Conservation (phyloP, 2,329 filamentous ascomycete species). For the Aspergillus japonicus region DNA sequence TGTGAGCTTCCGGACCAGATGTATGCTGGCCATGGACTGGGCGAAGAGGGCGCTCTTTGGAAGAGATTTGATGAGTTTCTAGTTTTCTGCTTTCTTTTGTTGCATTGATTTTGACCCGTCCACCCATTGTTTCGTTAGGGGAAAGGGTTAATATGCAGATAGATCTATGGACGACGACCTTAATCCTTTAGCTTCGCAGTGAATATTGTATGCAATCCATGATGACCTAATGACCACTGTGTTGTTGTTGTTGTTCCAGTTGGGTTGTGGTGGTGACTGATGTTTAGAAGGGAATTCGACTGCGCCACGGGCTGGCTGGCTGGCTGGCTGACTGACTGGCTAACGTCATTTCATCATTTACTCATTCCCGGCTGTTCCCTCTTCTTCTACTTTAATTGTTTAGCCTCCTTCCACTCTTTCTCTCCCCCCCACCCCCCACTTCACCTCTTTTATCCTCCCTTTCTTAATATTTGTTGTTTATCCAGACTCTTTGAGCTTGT, state of each 20-base stretch:
- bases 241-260: too few species aligned
- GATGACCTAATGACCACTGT: too few species aligned
- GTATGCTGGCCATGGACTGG: constrained; percentile 97
- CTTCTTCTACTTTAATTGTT: neutral
- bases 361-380: neutral
- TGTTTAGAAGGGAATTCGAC: too few species aligned
- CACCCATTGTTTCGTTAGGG: too few species aligned
- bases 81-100: constrained; percentile 12
- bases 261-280: too few species aligned
- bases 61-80: constrained; percentile 63
- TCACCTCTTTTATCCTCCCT: neutral
- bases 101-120: neutral
- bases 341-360: constrained; percentile 10
- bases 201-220: too few species aligned
- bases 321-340: neutral
- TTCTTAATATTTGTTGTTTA: too few species aligned
- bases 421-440: neutral
- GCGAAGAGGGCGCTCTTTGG: constrained; percentile 94
- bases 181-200: too few species aligned
- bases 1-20: constrained; percentile 84
- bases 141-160: too few species aligned
- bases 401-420: neutral
- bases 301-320: neutral
- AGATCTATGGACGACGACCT: too few species aligned
- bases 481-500: too few species aligned